Base-by-base conservation (phyloP, 2,329 filamentous ascomycete species). In the Trichoderma koningii region DNA sequence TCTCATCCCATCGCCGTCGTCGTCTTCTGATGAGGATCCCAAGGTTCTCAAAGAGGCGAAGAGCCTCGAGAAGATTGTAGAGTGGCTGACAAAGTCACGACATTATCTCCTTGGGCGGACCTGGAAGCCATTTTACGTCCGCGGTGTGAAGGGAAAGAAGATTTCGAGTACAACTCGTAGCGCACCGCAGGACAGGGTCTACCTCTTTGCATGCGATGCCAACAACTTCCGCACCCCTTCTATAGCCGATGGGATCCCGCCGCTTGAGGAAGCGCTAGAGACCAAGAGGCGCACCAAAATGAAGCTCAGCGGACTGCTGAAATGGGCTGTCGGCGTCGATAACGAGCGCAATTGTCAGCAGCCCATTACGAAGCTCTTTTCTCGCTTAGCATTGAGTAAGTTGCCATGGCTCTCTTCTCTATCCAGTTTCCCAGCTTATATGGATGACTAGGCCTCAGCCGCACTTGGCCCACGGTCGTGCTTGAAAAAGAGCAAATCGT, bases 131-230 rank as follows among this genome's bases (percentile, higher is more conserved):
- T 85, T 85, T 63, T 86, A 74, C 45, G 74, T 75, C 2, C 80
- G 78, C 41, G 70, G 74, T 19, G 72, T 72, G 19, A 81, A 80
- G 45, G 63, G 68, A 1, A 79, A 74, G 41, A 74, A 80, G 14
- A 70, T 76, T 21, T 68, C 69, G 1, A 67, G 75, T 1, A 73
- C 70, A 14, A 73, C 68, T 0, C 74, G 74, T 30, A 70, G 7
- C 23, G 17, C 47, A n/a, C 26, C 34, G 14, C 2, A 17, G 3
- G 44, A 61, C 10, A 64, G 81, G 0, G 70, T 87, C 0, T 82
- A 80, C 67, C 77, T 88, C 21, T 89, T 89, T 68, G 85, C 85
- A 0, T 79, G 82, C 48, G 75, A 82, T 55, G 85, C 84, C 0
- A 74, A 76, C 44, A 76, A 75, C 14, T 83, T 85, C 60, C 69